Conservation (phyloP, 2,329 filamentous ascomycete genomes). For the Calonectria henricotiae region DNA sequence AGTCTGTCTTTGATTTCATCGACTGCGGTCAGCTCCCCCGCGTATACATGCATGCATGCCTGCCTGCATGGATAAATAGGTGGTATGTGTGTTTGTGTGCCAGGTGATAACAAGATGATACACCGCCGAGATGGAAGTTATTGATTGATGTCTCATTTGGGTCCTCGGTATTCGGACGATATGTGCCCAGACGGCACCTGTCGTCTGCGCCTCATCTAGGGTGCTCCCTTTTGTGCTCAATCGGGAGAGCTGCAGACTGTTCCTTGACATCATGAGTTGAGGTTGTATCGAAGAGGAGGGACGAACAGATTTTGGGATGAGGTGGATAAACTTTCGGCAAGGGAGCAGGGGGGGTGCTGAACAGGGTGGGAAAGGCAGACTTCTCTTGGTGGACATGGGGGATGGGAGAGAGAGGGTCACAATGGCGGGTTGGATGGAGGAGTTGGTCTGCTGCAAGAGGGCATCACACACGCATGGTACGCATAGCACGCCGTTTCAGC, state of each 20-base stretch:
- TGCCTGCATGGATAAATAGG: too few species aligned
- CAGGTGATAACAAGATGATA: background rate
- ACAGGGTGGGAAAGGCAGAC: background rate
- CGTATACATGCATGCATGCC: background rate
- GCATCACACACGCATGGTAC: background rate
- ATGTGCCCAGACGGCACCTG: background rate
- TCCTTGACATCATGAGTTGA: conserved; percentile 16
- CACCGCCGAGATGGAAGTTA: background rate
- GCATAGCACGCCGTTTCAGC: conserved; percentile 7
- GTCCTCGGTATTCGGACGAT: background rate
- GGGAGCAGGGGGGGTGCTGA: background rate
- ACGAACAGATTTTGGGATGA: conserved; percentile 14
- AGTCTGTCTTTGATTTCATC: too few species aligned
- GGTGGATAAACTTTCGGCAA: conserved; percentile 24
- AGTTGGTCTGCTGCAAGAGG: background rate
- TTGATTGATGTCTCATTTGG: background rate
- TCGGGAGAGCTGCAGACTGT: conserved; percentile 9
- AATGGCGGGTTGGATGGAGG: background rate
- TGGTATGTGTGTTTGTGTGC: background rate
- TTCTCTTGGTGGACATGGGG: background rate
- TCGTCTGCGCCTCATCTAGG: conserved; percentile 9
- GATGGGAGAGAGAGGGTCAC: background rate
- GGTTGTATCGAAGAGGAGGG: conserved; percentile 6
- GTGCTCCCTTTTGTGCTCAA: background rate
- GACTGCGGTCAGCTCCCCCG: too few species aligned